Percentiles rank a stretch among this genome's conserved stretches.
phyloP scores from a whole-genome alignment of 441 rosid species.

The Gossypium schwendimanii region DNA sequence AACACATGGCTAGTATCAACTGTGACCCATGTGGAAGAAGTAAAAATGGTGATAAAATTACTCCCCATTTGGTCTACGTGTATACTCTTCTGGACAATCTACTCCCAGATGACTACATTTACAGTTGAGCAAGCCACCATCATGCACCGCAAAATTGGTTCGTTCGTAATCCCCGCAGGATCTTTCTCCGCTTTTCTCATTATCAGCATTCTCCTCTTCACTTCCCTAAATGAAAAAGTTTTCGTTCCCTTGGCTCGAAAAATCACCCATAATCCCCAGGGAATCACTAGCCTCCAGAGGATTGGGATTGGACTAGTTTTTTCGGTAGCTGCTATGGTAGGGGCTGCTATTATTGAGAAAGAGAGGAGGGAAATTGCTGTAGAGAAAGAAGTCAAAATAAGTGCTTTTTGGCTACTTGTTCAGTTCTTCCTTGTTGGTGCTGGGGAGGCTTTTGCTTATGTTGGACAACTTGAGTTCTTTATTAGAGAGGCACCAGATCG shows the following conservation, averaged over 20 bases:
- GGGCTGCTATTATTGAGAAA: constrained; percentile 54
- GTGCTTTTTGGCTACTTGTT: constrained; percentile 73
- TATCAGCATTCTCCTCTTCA: constrained; percentile 63
- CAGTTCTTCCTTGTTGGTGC: constrained; percentile 81
- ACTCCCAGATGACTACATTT: constrained; percentile 90
- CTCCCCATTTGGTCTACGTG: constrained; percentile 83
- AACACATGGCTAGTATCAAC: constrained; percentile 63
- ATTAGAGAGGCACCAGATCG: constrained; percentile 80
- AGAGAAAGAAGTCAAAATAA: constrained; percentile 23
- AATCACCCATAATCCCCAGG: constrained; percentile 51
- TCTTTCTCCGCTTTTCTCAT: constrained; percentile 58
- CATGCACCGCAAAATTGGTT: constrained; percentile 60
- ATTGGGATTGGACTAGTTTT: constrained; percentile 65
- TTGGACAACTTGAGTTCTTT: constrained; percentile 93
- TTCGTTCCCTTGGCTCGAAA: constrained; percentile 57
- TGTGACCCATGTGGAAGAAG: constrained; percentile 75
- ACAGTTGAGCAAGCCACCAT: constrained; percentile 72
- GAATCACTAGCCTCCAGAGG: constrained; percentile 76
- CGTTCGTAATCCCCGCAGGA: constrained; percentile 53
- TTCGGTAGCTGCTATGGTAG: constrained; percentile 58
- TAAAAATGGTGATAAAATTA: constrained; percentile 65
- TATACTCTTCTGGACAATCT: constrained; percentile 80
- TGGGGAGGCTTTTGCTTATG: constrained; percentile 83
- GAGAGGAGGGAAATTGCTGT: constrained; percentile 39
- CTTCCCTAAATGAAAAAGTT: constrained; percentile 71